These are phyloP conservation scores for Tetrahymena borealis DNA, from an alignment of 73 alveolate genomes.

Conservation along the genomic window DNA sequence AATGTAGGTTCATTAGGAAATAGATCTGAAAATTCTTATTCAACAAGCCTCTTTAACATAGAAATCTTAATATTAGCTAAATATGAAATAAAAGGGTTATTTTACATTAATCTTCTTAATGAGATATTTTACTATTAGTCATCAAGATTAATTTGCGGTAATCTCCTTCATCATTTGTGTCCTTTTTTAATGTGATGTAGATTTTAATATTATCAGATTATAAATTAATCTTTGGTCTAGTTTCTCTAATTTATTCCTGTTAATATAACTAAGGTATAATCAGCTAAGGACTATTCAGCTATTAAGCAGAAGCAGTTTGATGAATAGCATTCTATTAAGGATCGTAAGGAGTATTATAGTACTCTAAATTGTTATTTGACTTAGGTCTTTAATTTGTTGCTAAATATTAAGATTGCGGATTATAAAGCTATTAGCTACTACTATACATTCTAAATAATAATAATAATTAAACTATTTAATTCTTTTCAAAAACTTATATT, in stretches of 20 bases:
- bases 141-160: not conserved
- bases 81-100: not conserved
- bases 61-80: slow-evolving; percentile 43
- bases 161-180: not conserved
- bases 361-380: not conserved
- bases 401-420: not conserved
- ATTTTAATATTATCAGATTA: not conserved
- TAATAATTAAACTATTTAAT: no score
- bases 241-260: not conserved
- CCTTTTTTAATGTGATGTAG: not conserved
- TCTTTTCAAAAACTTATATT: no score
- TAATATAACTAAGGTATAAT: not conserved
- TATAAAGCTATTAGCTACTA: not conserved
- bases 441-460: not conserved
- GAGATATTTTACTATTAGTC: not conserved
- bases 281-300: not conserved
- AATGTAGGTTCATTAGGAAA: slow-evolving; percentile 84
- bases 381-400: not conserved
- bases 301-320: not conserved
- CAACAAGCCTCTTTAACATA: slow-evolving; percentile 68
- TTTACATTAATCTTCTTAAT: not conserved
- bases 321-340: not conserved
- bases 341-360: not conserved
- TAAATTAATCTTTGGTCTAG: not conserved
- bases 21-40: slow-evolving; percentile 74